Conservation (phyloP, 140 eudicot species). For the Stevia rebaudiana region DNA sequence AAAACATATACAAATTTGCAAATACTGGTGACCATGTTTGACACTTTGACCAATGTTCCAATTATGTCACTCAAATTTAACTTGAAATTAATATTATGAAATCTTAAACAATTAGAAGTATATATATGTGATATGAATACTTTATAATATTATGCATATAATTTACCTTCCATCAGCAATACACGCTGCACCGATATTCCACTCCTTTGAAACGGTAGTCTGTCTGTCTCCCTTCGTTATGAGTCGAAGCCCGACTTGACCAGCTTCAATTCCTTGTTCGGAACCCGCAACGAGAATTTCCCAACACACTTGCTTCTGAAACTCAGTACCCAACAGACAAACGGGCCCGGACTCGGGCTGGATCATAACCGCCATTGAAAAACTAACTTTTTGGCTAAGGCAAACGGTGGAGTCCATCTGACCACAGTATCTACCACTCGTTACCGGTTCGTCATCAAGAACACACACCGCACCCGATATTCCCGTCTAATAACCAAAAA, state of each 20-base stretch:
- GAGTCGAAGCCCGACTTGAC: constrained; percentile 89
- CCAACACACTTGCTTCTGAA: constrained; percentile 78
- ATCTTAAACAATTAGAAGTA: neutral
- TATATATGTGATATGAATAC: neutral
- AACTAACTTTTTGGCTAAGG: constrained; percentile 70
- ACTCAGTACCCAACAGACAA: constrained; percentile 90
- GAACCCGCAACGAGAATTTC: constrained; percentile 96
- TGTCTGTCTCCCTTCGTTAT: constrained; percentile 88
- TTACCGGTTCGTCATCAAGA: constrained; percentile 93
- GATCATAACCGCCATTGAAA: constrained; percentile 79
- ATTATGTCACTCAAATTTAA: neutral
- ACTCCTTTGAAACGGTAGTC: constrained; percentile 73
- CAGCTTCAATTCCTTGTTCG: constrained; percentile 98
- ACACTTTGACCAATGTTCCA: neutral
- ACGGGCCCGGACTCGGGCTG: constrained; percentile 98
- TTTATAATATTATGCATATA: neutral
- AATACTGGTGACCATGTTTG: neutral
- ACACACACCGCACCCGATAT: constrained; percentile 88
- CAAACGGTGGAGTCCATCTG: constrained; percentile 72
- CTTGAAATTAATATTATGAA: neutral
- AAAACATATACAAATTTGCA: neutral
- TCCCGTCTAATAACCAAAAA: constrained; percentile 55
- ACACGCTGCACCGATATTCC: constrained; percentile 90
- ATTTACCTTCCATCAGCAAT: constrained; percentile 94
- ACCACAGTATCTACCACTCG: constrained; percentile 86